phyloP scores from a whole-genome alignment of 208 protist genomes.

The Novymonas esmeraldas region DNA sequence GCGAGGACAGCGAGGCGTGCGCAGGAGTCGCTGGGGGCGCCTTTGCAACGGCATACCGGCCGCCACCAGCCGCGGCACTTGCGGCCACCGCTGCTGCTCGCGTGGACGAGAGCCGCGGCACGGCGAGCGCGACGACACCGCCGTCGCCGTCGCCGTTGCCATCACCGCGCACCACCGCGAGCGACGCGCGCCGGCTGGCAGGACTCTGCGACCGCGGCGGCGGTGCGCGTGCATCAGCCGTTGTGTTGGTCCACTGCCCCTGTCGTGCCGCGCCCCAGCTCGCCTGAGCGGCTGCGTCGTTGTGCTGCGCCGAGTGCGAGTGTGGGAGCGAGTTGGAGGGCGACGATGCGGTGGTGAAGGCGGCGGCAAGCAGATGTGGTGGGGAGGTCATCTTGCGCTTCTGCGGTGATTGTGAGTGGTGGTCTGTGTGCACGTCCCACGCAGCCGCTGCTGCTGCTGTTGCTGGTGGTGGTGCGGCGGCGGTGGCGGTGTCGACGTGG shows the following conservation, averaged over 20 bases:
- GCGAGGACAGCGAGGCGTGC: too few relatives aligned
- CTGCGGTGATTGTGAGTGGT: not conserved
- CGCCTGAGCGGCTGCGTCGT: too few relatives aligned
- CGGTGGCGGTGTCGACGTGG: not conserved
- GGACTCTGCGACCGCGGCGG: slow-evolving; percentile 19
- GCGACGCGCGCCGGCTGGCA: not conserved
- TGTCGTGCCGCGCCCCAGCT: not conserved
- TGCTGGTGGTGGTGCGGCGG: not conserved
- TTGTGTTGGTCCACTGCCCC: not conserved
- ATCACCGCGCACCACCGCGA: not conserved
- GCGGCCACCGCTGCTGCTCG: too few relatives aligned
- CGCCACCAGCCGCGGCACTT: too few relatives aligned
- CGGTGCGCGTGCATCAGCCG: not conserved
- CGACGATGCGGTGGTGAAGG: too few relatives aligned
- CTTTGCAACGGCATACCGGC: too few relatives aligned
- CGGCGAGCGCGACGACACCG: not conserved
- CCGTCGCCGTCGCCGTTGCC: not conserved
- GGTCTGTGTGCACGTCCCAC: too few relatives aligned
- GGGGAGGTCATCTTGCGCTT: not conserved
- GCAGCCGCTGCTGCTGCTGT: too few relatives aligned
- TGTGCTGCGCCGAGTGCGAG: too few relatives aligned
- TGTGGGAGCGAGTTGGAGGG: too few relatives aligned
- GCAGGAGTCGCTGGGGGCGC: too few relatives aligned
- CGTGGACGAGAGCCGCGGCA: slow-evolving; percentile 4
- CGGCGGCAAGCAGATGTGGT: not conserved